Conservation (phyloP, 768 basidiomycete genomes). For the Boletus coccyginus region DNA sequence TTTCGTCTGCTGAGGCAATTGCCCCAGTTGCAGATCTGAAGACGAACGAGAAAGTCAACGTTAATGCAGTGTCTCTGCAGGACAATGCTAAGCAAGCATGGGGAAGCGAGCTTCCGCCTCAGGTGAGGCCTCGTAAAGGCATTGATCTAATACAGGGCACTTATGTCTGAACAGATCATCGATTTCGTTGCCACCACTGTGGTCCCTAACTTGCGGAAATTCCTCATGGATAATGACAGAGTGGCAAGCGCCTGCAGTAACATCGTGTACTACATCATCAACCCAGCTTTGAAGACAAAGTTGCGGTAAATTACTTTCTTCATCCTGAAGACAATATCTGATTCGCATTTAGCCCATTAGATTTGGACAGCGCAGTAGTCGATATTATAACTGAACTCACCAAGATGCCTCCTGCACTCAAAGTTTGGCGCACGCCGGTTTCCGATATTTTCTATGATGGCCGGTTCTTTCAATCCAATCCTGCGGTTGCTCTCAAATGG, state of each 20-base stretch:
- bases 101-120: conserved; percentile 28
- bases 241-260: conserved; percentile 76
- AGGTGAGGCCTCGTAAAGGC: conserved; percentile 25
- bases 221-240: conserved; percentile 84
- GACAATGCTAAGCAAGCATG: conserved; percentile 29
- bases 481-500: conserved; percentile 63
- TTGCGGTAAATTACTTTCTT: conserved; percentile 48
- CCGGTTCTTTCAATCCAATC: conserved; percentile 77
- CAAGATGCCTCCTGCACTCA: conserved; percentile 69
- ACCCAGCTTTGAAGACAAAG: conserved; percentile 76
- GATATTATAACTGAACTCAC: conserved; percentile 77
- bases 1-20: background rate
- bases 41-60: conserved; percentile 60
- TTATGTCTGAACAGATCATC: conserved; percentile 52
- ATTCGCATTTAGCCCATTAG: conserved; percentile 60
- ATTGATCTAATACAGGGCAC: background rate
- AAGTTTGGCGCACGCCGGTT: conserved; percentile 82
- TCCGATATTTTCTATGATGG: conserved; percentile 81
- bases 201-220: conserved; percentile 72
- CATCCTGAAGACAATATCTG: background rate
- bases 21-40: conserved; percentile 37
- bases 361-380: conserved; percentile 66
- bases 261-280: conserved; percentile 80
- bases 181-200: conserved; percentile 65
- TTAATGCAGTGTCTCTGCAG: conserved; percentile 40